Percentiles rank a stretch among this genome's conserved stretches.
Evolutionary conservation across 306 rosid species (phyloP).

Genomic region (Inga leiocalycina): DNA sequence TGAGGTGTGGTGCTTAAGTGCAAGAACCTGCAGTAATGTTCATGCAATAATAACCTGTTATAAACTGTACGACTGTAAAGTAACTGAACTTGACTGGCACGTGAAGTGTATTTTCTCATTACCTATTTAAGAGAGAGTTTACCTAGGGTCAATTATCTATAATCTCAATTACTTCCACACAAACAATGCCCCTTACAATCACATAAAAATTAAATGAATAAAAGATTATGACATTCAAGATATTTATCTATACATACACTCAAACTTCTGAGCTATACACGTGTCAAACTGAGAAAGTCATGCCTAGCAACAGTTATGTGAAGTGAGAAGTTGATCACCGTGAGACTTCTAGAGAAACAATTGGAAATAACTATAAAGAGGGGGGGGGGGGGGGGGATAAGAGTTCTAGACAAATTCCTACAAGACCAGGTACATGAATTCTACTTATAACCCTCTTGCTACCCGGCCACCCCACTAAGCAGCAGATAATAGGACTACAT

Average conservation of each 20-base stretch:
- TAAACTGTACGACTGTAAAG: neutral
- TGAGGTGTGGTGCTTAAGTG: slow-evolving; percentile 85
- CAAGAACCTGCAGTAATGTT: slow-evolving; percentile 61
- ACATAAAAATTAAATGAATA: slow-evolving; percentile 3
- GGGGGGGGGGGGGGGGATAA: neutral
- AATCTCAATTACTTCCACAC: slow-evolving; percentile 12
- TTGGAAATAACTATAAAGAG: neutral
- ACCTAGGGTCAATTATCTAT: slow-evolving; percentile 8
- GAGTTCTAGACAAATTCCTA: neutral
- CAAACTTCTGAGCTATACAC: neutral
- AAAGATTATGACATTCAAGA: neutral
- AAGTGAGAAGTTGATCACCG: neutral
- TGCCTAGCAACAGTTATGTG: neutral
- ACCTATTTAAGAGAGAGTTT: neutral
- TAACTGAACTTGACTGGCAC: neutral
- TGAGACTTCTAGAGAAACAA: neutral
- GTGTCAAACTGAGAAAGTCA: neutral
- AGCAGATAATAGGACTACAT: neutral
- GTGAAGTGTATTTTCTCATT: neutral
- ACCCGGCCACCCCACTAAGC: neutral
- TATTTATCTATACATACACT: neutral
- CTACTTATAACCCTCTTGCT: neutral
- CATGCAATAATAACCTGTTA: neutral
- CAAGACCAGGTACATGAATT: neutral
- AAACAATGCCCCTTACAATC: neutral